A percentile compares a stretch with the other conserved stretches of the same genome.
phyloP scores from a whole-genome alignment of 768 basidiomycete genomes.

The Baorangia bicolor region DNA sequence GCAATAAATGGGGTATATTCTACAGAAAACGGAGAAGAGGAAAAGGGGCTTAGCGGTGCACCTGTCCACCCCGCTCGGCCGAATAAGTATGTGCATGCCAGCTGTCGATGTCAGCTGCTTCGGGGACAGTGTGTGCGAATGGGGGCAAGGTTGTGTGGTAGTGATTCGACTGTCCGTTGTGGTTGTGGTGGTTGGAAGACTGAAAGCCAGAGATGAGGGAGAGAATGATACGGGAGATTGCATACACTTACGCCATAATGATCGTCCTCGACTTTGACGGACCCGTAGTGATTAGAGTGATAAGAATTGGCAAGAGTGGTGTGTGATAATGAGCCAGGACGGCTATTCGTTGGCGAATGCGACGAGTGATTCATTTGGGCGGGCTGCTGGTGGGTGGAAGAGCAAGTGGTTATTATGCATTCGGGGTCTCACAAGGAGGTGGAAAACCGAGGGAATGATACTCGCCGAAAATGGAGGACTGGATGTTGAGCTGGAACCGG shows the following conservation, averaged over 20 bases:
- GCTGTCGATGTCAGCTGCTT: constrained; percentile 47
- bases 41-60: too few relatives aligned
- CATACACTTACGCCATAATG: constrained; percentile 47
- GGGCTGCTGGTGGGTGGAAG: constrained; percentile 55
- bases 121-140: constrained; percentile 43
- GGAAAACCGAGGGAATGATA: constrained; percentile 46
- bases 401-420: constrained; percentile 50
- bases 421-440: constrained; percentile 38
- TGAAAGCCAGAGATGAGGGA: constrained; percentile 1
- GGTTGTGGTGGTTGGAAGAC: constrained; percentile 35
- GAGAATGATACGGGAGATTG: neutral
- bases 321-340: constrained; percentile 40
- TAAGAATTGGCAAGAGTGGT: constrained; percentile 42
- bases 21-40: constrained; percentile 19
- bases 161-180: constrained; percentile 38
- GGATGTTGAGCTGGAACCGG: constrained; percentile 69
- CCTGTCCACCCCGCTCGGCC: constrained; percentile 57
- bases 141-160: constrained; percentile 46
- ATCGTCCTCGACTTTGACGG: constrained; percentile 71
- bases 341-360: constrained; percentile 50
- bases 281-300: constrained; percentile 47
- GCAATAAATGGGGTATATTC: constrained; percentile 39
- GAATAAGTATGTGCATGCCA: constrained; percentile 60
- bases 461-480: constrained; percentile 89
- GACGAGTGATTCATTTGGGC: constrained; percentile 62